Evolutionary conservation across 2,329 filamentous ascomycete species (phyloP).

Genomic region (Calonectria multiphialidica): DNA sequence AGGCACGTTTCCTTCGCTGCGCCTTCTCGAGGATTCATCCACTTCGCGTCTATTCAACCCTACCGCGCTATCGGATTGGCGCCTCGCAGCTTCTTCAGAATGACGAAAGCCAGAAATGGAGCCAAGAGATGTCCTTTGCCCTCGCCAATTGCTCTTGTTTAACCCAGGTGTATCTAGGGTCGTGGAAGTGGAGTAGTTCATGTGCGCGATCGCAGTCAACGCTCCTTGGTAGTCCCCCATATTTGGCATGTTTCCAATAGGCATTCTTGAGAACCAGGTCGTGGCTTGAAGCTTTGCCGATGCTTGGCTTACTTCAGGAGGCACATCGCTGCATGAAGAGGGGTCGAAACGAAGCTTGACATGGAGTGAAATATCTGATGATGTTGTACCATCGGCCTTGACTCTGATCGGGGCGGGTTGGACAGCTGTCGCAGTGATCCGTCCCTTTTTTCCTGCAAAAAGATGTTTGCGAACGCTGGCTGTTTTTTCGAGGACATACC

Average conservation of each 20-base stretch:
- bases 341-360: conserved; percentile 37
- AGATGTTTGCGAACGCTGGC: conserved; percentile 39
- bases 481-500: conserved; percentile 31
- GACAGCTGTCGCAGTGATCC: conserved; percentile 34
- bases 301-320: conserved; percentile 30
- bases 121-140: not conserved
- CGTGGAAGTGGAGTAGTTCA: not conserved
- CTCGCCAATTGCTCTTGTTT: conserved; percentile 3
- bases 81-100: not conserved
- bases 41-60: not conserved
- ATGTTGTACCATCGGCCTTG: conserved; percentile 29
- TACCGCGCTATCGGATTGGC: conserved; percentile 8
- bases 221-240: conserved; percentile 18
- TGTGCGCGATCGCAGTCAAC: conserved; percentile 1
- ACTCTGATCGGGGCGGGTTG: conserved; percentile 35
- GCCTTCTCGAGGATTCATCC: not conserved
- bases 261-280: conserved; percentile 37
- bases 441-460: conserved; percentile 31
- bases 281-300: conserved; percentile 33
- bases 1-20: not conserved
- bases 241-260: conserved; percentile 34
- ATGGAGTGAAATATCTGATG: conserved; percentile 25
- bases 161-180: not conserved
- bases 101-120: not conserved
- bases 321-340: conserved; percentile 29